Base-by-base conservation (phyloP, 192 early-diverging fungal genomes). In the Rhizoclosmatium sp. region DNA sequence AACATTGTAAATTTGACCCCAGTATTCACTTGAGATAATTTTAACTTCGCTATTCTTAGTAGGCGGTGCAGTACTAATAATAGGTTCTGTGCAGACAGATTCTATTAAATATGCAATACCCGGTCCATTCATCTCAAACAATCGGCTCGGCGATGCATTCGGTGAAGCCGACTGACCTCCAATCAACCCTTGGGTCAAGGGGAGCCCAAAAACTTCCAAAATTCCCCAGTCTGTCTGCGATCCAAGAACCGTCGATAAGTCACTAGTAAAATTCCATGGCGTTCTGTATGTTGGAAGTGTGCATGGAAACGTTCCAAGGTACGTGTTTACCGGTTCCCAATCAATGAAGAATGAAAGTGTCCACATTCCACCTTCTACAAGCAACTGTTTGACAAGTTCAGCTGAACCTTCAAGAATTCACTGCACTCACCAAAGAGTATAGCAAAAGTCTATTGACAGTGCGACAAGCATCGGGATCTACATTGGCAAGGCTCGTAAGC, bases 1-100 rank as follows among this genome's bases (percentile, higher is more conserved):
- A n/a, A 41, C 9, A 59, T 51, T 72, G 40, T 23, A 72, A 14
- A 58, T n/a, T 72, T 72, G 49, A 4, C 21, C 70, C 70, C 70
- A 72, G 19, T 14, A 56, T 31, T 54, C 5, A 4, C 47, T 47
- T 12, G 51, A 19, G 12, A 12, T 56, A 49, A 51, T 31, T 21
- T 23, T 40, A 23, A 5, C 39, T 4, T 12, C 41, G 4, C 23
- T 23, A 58, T 59, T 72, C 41, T 10, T 56, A 9, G 54, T 56
- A 14, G 54, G 54, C 5, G 67, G 21, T 16, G 10, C 54, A 56
- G 54, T n/a, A 65, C 9, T 31, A n/a, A 65, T 10, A n/a, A 31
- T 69, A 16, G 47, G 21, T 5, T 31, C 70, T 31, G 12, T 21
- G 70, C 70, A 72, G 4, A 58, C 41, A 12, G 40, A 14, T 12